These are phyloP conservation scores for Pestalotiopsis sp. DNA, from an alignment of 2,329 filamentous ascomycete species.

Conservation along the genomic window DNA sequence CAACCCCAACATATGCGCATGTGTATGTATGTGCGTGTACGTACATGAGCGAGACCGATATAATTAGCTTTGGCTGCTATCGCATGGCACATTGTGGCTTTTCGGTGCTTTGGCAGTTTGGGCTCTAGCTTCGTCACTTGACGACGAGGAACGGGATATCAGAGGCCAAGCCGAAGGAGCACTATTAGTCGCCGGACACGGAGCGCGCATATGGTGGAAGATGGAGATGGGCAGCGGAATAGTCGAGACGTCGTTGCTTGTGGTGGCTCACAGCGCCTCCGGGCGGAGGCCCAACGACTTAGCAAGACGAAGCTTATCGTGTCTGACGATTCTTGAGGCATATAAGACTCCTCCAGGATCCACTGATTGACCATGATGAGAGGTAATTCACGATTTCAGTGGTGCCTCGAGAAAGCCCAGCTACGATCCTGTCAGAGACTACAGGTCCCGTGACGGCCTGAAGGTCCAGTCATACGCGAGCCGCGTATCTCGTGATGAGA, in stretches of 20 bases:
- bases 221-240: no score
- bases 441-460: background rate
- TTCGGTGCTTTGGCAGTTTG: slow-evolving; percentile 7
- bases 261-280: background rate
- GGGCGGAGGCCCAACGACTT: background rate
- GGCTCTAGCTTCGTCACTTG: slow-evolving; percentile 29
- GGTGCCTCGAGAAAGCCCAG: background rate
- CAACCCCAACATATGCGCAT: slow-evolving; percentile 22
- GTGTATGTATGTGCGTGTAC: background rate
- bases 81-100: slow-evolving; percentile 19
- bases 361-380: slow-evolving; percentile 3
- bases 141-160: slow-evolving; percentile 21
- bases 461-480: slow-evolving; percentile 7
- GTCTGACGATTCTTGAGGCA: slow-evolving; percentile 7
- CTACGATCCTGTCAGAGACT: background rate
- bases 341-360: slow-evolving; percentile 15
- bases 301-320: slow-evolving; percentile 7
- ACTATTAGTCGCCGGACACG: background rate
- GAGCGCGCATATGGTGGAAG: background rate
- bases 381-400: background rate
- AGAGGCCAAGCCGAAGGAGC: slow-evolving; percentile 11
- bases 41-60: slow-evolving; percentile 35
- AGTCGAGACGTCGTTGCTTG: no score
- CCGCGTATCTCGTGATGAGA: slow-evolving; percentile 8
- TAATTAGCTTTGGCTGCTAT: slow-evolving; percentile 38